Evolutionary conservation across 345 rosid genomes (phyloP), one percentile per base, ranked within the genome.

Genomic region (Hibiscus syriacus): DNA sequence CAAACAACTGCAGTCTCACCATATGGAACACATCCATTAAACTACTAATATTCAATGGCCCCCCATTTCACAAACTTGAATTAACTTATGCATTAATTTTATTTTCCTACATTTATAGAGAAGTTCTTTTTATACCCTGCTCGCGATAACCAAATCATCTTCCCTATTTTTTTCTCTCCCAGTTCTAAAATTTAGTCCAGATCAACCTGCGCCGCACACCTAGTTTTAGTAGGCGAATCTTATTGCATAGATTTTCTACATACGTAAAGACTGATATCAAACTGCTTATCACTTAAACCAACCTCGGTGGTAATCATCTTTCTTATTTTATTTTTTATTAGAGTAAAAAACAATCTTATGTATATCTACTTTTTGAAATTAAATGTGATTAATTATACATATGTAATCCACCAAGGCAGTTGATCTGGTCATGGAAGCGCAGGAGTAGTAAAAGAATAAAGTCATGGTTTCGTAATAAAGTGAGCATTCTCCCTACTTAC

Each of bases 11-110:
- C 36, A 61, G 64, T 79, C 66, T 48, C 63, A 67, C 57, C 55
- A 70, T 60, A 46, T 61, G 74, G 45, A 64, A 60, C 14, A 72
- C 16, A 70, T 59, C 74, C 73, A 73, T 71, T 69, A 64, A 68
- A 71, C 46, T 55, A n/a, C n/a, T n/a, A n/a, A n/a, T n/a, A n/a
- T n/a, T n/a, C n/a, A 70, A 46, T 7, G 64, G 70, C 49, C 74
- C 73, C 73, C 58, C 23, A 45, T 27, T 68, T 69, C 46, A 68
- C 65, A 25, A 26, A 56, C 17, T 34, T 57, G 65, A 60, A 67
- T 32, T 60, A 61, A 14, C 19, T 53, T 45, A 7, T 49, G 12
- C 3, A 19, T 49, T 14, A 20, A 50, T 20, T 50, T 50, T 46
- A 16, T 14, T 1, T 11, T 16, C 16, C 2, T 49, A 19, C 54